Percentiles rank a stretch among this genome's conserved stretches.
These are phyloP conservation scores for Lentinula novae-zelandiae DNA, from an alignment of 1,284 basidiomycete genomes.

Conservation along the genomic window DNA sequence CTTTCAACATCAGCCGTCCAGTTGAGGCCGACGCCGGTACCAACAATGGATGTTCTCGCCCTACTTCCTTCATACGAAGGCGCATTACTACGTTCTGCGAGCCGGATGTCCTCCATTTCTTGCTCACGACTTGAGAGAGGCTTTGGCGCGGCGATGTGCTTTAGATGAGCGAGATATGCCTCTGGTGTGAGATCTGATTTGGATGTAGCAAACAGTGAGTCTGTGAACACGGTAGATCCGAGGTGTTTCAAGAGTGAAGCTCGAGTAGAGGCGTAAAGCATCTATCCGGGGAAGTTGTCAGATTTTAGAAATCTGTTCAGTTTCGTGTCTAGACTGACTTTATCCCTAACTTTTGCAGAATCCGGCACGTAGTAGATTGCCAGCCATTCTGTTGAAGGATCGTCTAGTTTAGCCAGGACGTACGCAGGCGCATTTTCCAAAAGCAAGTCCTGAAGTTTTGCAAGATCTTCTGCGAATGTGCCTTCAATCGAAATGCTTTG, in stretches of 20 bases:
- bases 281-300: constrained; percentile 43
- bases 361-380: constrained; percentile 76
- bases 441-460: constrained; percentile 51
- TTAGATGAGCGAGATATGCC: constrained; percentile 72
- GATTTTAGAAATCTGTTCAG: neutral
- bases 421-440: constrained; percentile 67
- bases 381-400: constrained; percentile 61
- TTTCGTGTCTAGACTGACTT: constrained; percentile 39
- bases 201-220: constrained; percentile 79
- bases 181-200: constrained; percentile 63
- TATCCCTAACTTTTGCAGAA: constrained; percentile 68
- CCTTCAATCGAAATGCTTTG: constrained; percentile 41
- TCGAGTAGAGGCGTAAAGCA: constrained; percentile 89
- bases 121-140: constrained; percentile 80
- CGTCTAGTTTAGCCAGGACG: constrained; percentile 62
- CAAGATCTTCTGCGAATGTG: constrained; percentile 58
- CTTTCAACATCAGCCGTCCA: constrained; percentile 64
- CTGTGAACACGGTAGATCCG: constrained; percentile 74
- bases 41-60: constrained; percentile 52
- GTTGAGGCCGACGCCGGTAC: constrained; percentile 52
- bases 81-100: constrained; percentile 59
- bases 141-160: constrained; percentile 71
- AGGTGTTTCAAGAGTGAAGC: constrained; percentile 70
- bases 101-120: constrained; percentile 72
- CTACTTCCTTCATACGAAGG: constrained; percentile 54